A percentile compares a stretch with the other conserved stretches of the same genome.
Conservation (phyloP, 495 filamentous ascomycete species). For the Podospora pseudoanserina region DNA sequence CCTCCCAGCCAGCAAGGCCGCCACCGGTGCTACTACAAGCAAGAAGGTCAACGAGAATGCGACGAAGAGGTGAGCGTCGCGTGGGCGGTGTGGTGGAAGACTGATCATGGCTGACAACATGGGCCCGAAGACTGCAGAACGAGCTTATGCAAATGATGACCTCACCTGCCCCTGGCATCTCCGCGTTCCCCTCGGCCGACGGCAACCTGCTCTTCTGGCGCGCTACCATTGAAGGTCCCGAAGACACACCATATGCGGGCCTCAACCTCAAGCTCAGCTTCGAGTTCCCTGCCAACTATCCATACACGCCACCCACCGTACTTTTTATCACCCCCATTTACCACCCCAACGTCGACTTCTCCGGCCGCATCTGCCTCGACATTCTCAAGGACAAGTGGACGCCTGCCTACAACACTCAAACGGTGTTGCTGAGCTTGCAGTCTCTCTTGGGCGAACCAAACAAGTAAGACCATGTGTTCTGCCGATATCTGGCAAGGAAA, state of each 20-base stretch:
- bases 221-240: constrained; percentile 87
- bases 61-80: constrained; percentile 63
- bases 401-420: constrained; percentile 87
- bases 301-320: constrained; percentile 87
- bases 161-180: constrained; percentile 85
- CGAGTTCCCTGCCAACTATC: constrained; percentile 86
- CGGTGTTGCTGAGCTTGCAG: constrained; percentile 87
- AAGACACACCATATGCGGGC: constrained; percentile 84
- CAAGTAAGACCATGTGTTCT: constrained; percentile 58
- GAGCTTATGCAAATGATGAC: constrained; percentile 99
- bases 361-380: constrained; percentile 88
- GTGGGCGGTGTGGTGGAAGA: background rate
- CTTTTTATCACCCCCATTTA: constrained; percentile 92
- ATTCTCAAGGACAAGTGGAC: constrained; percentile 99
- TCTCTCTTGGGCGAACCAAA: constrained; percentile 95
- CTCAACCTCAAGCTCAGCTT: constrained; percentile 93
- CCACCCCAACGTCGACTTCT: constrained; percentile 92
- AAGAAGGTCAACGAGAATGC: constrained; percentile 65
- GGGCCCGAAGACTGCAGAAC: constrained; percentile 72
- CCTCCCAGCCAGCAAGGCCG: constrained; percentile 55
- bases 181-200: constrained; percentile 87
- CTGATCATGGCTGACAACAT: constrained; percentile 9
- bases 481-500: background rate
- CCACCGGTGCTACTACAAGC: constrained; percentile 36
- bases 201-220: constrained; percentile 90